Percentiles rank a stretch among this genome's conserved stretches.
phyloP scores from a whole-genome alignment of 768 basidiomycete species.

The Psilocybe cubensis region DNA sequence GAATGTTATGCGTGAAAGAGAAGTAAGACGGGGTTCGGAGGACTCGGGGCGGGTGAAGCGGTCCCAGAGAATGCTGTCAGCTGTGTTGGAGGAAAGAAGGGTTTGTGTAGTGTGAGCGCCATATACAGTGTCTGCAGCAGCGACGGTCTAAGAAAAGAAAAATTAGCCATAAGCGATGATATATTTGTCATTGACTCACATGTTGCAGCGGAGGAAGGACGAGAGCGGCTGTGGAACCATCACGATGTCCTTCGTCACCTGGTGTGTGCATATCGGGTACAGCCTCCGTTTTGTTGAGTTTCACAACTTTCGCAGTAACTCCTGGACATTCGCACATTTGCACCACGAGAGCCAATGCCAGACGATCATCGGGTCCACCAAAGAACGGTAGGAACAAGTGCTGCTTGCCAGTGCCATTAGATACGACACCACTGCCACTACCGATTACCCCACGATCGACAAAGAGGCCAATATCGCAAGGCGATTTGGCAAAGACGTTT shows the following conservation, averaged over 20 bases:
- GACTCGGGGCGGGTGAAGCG: slow-evolving; percentile 51
- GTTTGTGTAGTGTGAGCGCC: slow-evolving; percentile 64
- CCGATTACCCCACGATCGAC: slow-evolving; percentile 67
- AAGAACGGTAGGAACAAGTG: slow-evolving; percentile 90
- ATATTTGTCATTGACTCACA: slow-evolving; percentile 25
- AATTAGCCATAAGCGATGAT: background rate
- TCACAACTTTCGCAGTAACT: slow-evolving; percentile 75
- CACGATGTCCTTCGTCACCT: background rate
- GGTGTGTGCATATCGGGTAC: slow-evolving; percentile 26
- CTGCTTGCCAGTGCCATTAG: slow-evolving; percentile 34
- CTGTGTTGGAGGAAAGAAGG: slow-evolving; percentile 75
- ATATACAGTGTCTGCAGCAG: slow-evolving; percentile 74
- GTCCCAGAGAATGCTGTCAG: slow-evolving; percentile 81
- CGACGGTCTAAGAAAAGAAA: slow-evolving; percentile 42
- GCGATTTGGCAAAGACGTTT: slow-evolving; percentile 72
- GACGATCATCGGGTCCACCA: slow-evolving; percentile 92
- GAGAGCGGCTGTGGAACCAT: slow-evolving; percentile 9
- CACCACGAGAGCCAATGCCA: slow-evolving; percentile 79
- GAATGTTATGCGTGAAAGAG: slow-evolving; percentile 73
- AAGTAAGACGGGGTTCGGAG: slow-evolving; percentile 31
- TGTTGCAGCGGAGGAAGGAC: slow-evolving; percentile 28
- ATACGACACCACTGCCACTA: slow-evolving; percentile 12
- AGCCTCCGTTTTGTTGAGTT: slow-evolving; percentile 51
- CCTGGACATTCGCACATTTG: slow-evolving; percentile 70
- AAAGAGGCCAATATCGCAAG: slow-evolving; percentile 82